These are phyloP conservation scores for Claviceps sp. DNA, from an alignment of 2,329 filamentous ascomycete species.

Conservation along the genomic window DNA sequence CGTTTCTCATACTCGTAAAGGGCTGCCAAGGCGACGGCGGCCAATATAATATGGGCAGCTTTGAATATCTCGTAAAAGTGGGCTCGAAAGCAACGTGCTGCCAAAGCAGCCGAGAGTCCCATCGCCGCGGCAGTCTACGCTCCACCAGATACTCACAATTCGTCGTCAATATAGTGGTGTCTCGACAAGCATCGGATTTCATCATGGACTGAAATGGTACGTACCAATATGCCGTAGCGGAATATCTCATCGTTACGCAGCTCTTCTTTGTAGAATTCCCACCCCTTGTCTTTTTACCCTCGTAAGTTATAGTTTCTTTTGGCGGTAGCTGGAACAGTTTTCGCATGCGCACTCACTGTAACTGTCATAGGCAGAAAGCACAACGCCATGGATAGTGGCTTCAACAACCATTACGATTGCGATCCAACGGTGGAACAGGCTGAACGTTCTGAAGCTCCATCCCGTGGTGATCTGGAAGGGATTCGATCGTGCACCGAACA, in stretches of 20 bases:
- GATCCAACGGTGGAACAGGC: slow-evolving; percentile 48
- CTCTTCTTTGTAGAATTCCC: slow-evolving; percentile 3
- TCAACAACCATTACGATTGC: slow-evolving; percentile 43
- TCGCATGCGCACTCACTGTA: slow-evolving; percentile 2
- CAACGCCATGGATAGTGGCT: slow-evolving; percentile 36
- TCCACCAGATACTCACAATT: no score
- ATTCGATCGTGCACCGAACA: slow-evolving; percentile 51
- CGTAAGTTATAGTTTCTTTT: not conserved
- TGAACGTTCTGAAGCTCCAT: slow-evolving; percentile 50
- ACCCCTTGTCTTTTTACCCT: slow-evolving; percentile 7
- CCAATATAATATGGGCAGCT: slow-evolving; percentile 29
- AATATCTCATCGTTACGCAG: slow-evolving; percentile 3
- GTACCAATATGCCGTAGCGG: slow-evolving; percentile 5
- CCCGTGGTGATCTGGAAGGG: slow-evolving; percentile 46
- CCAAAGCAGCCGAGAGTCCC: not conserved
- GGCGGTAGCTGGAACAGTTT: not conserved
- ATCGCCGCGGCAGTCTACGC: not conserved
- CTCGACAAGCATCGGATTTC: not conserved
- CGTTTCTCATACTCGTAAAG: slow-evolving; percentile 29
- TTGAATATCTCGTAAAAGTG: slow-evolving; percentile 30
- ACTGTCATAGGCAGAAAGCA: slow-evolving; percentile 10
- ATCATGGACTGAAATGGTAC: not conserved
- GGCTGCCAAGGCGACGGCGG: slow-evolving; percentile 29
- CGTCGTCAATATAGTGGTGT: no score
- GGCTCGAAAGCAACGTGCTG: not conserved